Base-by-base conservation (phyloP, 495 filamentous ascomycete genomes). In the Darksidea phi region DNA sequence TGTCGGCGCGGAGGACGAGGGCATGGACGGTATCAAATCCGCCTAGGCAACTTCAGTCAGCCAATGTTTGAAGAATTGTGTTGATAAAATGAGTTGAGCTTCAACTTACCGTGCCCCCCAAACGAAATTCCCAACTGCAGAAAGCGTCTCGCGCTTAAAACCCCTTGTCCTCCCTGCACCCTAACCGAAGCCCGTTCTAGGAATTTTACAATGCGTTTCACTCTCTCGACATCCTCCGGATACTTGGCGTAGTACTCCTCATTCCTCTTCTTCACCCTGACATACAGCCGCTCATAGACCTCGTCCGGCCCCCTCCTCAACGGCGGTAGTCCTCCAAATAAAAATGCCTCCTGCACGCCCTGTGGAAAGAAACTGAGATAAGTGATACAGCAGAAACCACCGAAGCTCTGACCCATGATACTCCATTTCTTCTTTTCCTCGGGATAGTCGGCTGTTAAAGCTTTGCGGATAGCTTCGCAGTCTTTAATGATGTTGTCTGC, bases 401-500 rank as follows among this genome's bases (percentile, higher is more conserved):
- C 93, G 70, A 94, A 97, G 18, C 87, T 91, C 74, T 97, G 93
- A 11, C 94, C 94, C 48, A 95, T 84, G 76, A 85, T 61, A 53
- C 76, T 79, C 93, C 94, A 97, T 74, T 88, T 88, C 67, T 84
- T 82, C 67, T 88, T 84, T 15, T 86, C 84, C 18, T 79, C 76
- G 0, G 88, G 86, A 46, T 85, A 88, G 18, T 87, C 83, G 3
- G 77, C 73, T 0, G 87, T 92, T 59, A 97, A 75, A 26, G 77
- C 84, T 53, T 84, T 78, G 0, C 93, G 82, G 20, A 97, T 83
- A 10, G 91, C 90, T 67, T 97, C 93, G 57, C 87, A 90, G 66
- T 97, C 93, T 49, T 82, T 84, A 32, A 97, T 91, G 41, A 74
- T 92, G 62, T 79, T 92, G 74, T 96, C 92, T 13, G 93, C 93